phyloP scores from a whole-genome alignment of 139 green algal genomes.

The Volvox africanus region DNA sequence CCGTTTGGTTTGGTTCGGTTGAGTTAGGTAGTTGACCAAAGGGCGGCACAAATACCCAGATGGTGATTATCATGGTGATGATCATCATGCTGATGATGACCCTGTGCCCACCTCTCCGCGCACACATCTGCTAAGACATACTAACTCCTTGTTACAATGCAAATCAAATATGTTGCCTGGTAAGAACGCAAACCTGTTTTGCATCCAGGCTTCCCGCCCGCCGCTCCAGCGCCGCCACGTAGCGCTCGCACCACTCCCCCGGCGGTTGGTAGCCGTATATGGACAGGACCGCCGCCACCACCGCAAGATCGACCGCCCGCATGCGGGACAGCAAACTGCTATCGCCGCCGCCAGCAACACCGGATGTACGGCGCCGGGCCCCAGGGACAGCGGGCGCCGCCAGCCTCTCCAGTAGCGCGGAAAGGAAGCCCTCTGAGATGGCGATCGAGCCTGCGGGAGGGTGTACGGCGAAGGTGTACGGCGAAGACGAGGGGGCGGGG shows the following conservation, averaged over 20 bases:
- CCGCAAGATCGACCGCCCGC: slow-evolving; percentile 3
- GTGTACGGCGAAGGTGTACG: background rate
- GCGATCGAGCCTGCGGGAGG: slow-evolving; percentile 18
- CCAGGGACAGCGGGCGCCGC: background rate
- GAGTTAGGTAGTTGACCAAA: too few relatives aligned
- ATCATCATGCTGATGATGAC: too few relatives aligned
- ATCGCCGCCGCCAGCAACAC: background rate
- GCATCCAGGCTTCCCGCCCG: slow-evolving; percentile 3
- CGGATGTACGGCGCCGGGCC: too few relatives aligned
- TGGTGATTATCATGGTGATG: too few relatives aligned
- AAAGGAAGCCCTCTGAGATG: slow-evolving; percentile 38
- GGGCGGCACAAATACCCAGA: too few relatives aligned
- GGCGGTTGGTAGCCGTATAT: slow-evolving; percentile 28
- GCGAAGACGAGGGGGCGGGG: background rate
- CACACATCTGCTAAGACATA: too few relatives aligned
- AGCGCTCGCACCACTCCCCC: background rate
- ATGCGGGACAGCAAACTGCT: slow-evolving; percentile 17
- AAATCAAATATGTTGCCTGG: too few relatives aligned
- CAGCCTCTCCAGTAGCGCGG: slow-evolving; percentile 4
- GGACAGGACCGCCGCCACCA: slow-evolving; percentile 45
- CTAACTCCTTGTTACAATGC: too few relatives aligned
- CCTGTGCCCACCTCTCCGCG: too few relatives aligned
- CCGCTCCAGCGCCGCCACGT: slow-evolving; percentile 14
- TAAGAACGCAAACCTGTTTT: slow-evolving; percentile 6
- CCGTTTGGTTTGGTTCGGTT: too few relatives aligned